Conservation (phyloP, 2,329 filamentous ascomycete species). For the Diaporthe ilicicola region DNA sequence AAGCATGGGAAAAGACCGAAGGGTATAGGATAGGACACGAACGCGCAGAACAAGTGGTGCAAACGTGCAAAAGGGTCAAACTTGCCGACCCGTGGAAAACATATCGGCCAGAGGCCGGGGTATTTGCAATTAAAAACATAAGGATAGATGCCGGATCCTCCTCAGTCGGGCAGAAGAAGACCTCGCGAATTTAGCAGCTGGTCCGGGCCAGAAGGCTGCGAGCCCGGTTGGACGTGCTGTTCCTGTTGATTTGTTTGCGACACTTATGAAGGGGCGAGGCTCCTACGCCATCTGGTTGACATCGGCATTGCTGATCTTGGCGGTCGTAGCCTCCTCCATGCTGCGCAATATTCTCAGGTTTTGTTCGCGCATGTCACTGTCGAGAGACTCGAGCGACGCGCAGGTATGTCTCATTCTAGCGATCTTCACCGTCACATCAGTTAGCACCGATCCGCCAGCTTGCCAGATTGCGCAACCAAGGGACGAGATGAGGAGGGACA, state of each 20-base stretch:
- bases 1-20: slow-evolving; percentile 21
- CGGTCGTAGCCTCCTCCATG: slow-evolving; percentile 32
- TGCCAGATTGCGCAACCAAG: slow-evolving; percentile 11
- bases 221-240: background rate
- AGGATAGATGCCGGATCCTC: slow-evolving; percentile 19
- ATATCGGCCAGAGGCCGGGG: slow-evolving; percentile 16
- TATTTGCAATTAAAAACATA: slow-evolving; percentile 28
- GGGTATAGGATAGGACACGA: slow-evolving; percentile 12
- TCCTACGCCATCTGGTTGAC: slow-evolving; percentile 29
- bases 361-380: slow-evolving; percentile 34
- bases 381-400: slow-evolving; percentile 31
- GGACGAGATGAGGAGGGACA: slow-evolving; percentile 26
- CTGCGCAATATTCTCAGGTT: slow-evolving; percentile 27
- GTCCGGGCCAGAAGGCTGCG: background rate
- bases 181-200: slow-evolving; percentile 6
- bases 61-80: background rate
- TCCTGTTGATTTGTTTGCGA: slow-evolving; percentile 25
- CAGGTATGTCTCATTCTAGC: slow-evolving; percentile 33
- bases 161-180: slow-evolving; percentile 22
- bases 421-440: slow-evolving; percentile 28
- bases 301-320: slow-evolving; percentile 24
- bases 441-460: slow-evolving; percentile 28
- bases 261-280: slow-evolving; percentile 1
- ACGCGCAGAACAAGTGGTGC: background rate
- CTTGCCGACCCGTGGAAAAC: background rate